Percentiles rank a stretch among this genome's conserved stretches.
Conservation (phyloP, 1,284 basidiomycete species). For the Mycena citricolor region DNA sequence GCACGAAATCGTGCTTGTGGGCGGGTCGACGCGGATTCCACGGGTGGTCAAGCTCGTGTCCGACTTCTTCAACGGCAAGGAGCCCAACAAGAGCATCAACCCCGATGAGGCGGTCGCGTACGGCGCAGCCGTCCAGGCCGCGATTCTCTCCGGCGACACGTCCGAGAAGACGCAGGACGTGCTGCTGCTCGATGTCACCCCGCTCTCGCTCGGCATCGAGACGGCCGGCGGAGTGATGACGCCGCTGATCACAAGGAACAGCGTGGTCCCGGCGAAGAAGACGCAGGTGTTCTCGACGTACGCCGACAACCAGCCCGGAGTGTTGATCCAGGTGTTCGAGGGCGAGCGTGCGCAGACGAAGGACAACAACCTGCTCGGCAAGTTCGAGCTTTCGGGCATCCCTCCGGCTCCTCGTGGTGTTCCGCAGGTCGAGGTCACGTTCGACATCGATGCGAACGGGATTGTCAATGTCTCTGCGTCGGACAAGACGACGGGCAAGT, state of each 20-base stretch:
- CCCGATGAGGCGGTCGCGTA: conserved; percentile 99
- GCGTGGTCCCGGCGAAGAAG: conserved; percentile 98
- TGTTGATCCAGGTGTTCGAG: conserved; percentile 97
- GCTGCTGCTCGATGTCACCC: conserved; percentile 94
- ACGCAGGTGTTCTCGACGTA: conserved; percentile 98
- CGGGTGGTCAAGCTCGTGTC: conserved; percentile 96
- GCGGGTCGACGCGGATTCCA: conserved; percentile 97
- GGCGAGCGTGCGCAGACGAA: conserved; percentile 98
- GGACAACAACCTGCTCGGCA: conserved; percentile 99
- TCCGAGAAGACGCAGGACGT: conserved; percentile 97
- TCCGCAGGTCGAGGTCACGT: conserved; percentile 83
- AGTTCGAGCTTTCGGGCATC: conserved; percentile 91
- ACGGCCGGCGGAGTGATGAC: conserved; percentile 95
- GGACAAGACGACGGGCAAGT: conserved; percentile 71
- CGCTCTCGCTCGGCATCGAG: conserved; percentile 96
- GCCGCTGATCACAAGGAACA: conserved; percentile 95
- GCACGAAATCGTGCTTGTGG: conserved; percentile 95
- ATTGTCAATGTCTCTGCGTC: conserved; percentile 71
- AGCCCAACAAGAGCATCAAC: conserved; percentile 96
- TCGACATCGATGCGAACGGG: conserved; percentile 78
- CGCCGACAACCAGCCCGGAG: conserved; percentile 98
- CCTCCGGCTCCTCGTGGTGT: conserved; percentile 82
- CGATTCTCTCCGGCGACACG: conserved; percentile 95
- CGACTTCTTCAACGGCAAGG: conserved; percentile 97
- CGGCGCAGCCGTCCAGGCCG: conserved; percentile 98